Evolutionary conservation across 2,329 filamentous ascomycete species (phyloP).

Genomic region (Diaporthe vexans): DNA sequence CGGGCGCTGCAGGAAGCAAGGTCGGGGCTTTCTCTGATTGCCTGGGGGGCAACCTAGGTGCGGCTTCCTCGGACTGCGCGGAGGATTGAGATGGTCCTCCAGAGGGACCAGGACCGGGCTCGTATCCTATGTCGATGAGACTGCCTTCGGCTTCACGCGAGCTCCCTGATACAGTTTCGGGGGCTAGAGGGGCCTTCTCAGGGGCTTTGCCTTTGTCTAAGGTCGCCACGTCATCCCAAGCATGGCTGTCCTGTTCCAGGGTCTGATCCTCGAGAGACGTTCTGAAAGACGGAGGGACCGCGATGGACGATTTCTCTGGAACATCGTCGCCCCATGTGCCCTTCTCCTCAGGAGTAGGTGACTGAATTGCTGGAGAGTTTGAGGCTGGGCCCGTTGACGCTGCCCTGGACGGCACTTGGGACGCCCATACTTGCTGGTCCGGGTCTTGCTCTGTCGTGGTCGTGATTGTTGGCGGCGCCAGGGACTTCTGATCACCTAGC

Average conservation of each 20-base stretch:
- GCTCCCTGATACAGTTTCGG: constrained; percentile 26
- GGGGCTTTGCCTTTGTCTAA: constrained; percentile 59
- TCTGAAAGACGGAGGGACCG: constrained; percentile 37
- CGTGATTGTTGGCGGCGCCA: constrained; percentile 46
- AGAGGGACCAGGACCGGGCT: constrained; percentile 50
- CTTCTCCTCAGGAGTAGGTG: constrained; percentile 55
- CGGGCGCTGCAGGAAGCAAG: constrained; percentile 57
- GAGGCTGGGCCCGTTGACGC: constrained; percentile 49
- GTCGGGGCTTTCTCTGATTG: constrained; percentile 41
- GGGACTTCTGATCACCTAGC: constrained; percentile 48
- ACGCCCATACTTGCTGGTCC: constrained; percentile 54
- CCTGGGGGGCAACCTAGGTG: constrained; percentile 42
- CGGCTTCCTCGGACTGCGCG: constrained; percentile 48
- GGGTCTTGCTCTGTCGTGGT: constrained; percentile 49
- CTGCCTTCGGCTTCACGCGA: constrained; percentile 62
- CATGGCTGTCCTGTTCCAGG: constrained; percentile 57
- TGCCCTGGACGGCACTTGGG: constrained; percentile 48
- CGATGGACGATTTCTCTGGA: constrained; percentile 34
- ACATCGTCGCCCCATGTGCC: constrained; percentile 57
- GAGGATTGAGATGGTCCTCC: constrained; percentile 58
- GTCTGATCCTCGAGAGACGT: constrained; percentile 51
- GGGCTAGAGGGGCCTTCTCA: constrained; percentile 44
- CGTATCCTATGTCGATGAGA: constrained; percentile 64
- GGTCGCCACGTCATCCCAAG: constrained; percentile 64
- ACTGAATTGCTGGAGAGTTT: constrained; percentile 52